Percentiles rank a stretch among this genome's conserved stretches.
Evolutionary conservation across 257 asterid species (phyloP).

Genomic region (Solanum gandarillasii): DNA sequence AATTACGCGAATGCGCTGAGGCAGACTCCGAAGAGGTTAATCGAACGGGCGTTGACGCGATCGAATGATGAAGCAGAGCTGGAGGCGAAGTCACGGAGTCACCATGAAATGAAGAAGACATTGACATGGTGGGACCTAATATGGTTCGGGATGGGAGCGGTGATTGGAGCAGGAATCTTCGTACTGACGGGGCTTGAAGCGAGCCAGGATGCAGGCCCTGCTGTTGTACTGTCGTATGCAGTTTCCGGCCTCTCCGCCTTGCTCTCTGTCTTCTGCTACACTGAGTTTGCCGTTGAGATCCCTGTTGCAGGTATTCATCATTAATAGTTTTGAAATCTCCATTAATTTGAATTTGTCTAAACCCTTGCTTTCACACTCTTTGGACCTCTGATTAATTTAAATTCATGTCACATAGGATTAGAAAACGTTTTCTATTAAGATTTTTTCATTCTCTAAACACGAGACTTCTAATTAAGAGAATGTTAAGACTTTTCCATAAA

Average conservation of each 20-base stretch:
- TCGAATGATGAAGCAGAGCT: conserved; percentile 47
- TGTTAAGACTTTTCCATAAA: not conserved
- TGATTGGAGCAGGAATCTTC: conserved; percentile 81
- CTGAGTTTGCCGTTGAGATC: conserved; percentile 78
- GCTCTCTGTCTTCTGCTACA: conserved; percentile 82
- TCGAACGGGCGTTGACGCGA: conserved; percentile 45
- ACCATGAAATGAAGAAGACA: conserved; percentile 56
- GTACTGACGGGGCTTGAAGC: conserved; percentile 75
- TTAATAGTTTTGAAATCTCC: not conserved
- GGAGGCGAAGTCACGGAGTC: conserved; percentile 42
- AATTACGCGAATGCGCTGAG: conserved; percentile 45
- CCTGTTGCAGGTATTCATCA: conserved; percentile 60
- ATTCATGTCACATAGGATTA: not conserved
- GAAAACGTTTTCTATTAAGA: no score
- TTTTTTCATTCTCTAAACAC: no score
- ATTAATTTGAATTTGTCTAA: not conserved
- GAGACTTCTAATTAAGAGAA: no score
- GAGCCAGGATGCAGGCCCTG: conserved; percentile 39
- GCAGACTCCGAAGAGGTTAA: conserved; percentile 45
- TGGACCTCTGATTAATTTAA: not conserved
- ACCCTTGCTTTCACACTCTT: not conserved
- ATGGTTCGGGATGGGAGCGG: conserved; percentile 94
- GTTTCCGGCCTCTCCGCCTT: conserved; percentile 74
- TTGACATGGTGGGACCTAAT: conserved; percentile 81
- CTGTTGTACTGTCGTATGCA: conserved; percentile 59